Percentiles rank a stretch among this genome's conserved stretches.
Evolutionary conservation across 139 green algal genomes (phyloP).

Genomic region (Closterium sp.): DNA sequence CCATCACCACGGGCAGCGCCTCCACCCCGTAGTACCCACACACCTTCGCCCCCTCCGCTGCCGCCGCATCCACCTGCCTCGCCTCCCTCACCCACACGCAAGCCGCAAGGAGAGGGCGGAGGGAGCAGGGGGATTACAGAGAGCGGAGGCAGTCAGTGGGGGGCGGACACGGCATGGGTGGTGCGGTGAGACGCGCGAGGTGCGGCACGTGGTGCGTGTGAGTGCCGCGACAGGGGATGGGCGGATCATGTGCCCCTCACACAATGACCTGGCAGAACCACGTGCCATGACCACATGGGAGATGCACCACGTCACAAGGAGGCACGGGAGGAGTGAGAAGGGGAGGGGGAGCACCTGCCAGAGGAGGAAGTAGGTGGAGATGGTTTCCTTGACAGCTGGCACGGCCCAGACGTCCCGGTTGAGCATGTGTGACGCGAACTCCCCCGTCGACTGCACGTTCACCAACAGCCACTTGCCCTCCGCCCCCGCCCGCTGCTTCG

Average conservation of each 20-base stretch:
- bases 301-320: neutral
- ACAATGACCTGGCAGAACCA: neutral
- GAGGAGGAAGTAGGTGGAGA: slow-evolving; percentile 75
- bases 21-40: slow-evolving; percentile 62
- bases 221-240: neutral
- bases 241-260: no score
- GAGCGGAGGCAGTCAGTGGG: no score
- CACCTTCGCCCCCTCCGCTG: slow-evolving; percentile 62
- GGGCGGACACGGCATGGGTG: neutral
- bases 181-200: neutral
- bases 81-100: no score
- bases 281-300: neutral
- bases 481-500: slow-evolving; percentile 11
- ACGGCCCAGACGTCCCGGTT: slow-evolving; percentile 85
- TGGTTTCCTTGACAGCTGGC: slow-evolving; percentile 61
- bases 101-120: no score
- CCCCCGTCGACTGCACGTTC: slow-evolving; percentile 73
- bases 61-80: slow-evolving; percentile 51
- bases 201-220: neutral
- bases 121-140: no score
- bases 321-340: no score
- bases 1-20: slow-evolving; percentile 62
- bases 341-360: slow-evolving; percentile 62
- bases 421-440: slow-evolving; percentile 75
- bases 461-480: slow-evolving; percentile 73